A percentile compares a stretch with the other conserved stretches of the same genome.
phyloP scores from a whole-genome alignment of 371 early-diverging fungal genomes.

The Fennellomyces sp. region DNA sequence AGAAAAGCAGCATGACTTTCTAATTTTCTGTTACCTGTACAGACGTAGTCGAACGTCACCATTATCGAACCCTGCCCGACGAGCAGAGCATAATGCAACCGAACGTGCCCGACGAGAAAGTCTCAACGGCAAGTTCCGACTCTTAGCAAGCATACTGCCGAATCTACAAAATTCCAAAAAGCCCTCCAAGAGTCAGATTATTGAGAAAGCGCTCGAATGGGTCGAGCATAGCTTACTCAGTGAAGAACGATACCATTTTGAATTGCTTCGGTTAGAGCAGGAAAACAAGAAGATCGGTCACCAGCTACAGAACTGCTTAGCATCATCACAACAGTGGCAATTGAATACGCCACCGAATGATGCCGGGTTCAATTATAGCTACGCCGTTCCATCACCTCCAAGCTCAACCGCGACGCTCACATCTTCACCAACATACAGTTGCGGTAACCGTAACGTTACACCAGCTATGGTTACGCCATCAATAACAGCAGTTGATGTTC shows the following conservation, averaged over 20 bases:
- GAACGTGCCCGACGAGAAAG: constrained; percentile 76
- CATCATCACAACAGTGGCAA: constrained; percentile 4
- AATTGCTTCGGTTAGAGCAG: constrained; percentile 31
- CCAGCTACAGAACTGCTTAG: neutral
- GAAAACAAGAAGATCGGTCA: constrained; percentile 28
- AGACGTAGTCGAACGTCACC: constrained; percentile 2
- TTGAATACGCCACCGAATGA: neutral
- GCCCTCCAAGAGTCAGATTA: constrained; percentile 73
- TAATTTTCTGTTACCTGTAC: neutral
- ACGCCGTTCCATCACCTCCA: neutral
- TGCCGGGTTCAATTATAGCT: neutral
- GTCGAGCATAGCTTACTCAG: constrained; percentile 32
- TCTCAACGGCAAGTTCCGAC: constrained; percentile 67
- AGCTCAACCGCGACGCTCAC: neutral
- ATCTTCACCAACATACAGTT: neutral
- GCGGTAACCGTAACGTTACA: neutral
- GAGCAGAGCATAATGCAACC: constrained; percentile 74
- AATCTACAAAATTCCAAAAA: constrained; percentile 60
- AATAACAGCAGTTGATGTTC: neutral
- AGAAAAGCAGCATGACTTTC: neutral
- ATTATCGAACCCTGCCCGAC: constrained; percentile 21
- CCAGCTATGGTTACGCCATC: constrained; percentile 3
- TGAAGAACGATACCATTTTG: constrained; percentile 32
- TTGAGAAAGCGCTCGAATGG: constrained; percentile 65
- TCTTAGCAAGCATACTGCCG: constrained; percentile 67